These are phyloP conservation scores for Rhizoclosmatium globosum DNA, from an alignment of 192 early-diverging fungal species.

Conservation along the genomic window DNA sequence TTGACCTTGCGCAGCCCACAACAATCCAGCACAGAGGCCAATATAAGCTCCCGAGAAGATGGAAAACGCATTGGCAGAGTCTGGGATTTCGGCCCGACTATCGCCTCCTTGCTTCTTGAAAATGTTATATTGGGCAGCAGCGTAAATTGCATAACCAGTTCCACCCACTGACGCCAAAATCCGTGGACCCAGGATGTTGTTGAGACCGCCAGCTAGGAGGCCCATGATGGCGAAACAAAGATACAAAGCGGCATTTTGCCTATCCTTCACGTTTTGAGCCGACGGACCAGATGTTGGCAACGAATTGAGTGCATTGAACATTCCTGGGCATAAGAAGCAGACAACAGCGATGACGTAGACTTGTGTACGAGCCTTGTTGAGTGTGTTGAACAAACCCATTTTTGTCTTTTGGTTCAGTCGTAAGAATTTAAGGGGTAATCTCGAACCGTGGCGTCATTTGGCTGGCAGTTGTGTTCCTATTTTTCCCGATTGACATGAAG, in stretches of 20 bases:
- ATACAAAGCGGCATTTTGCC: constrained; percentile 74
- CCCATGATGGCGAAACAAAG: constrained; percentile 80
- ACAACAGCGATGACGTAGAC: constrained; percentile 73
- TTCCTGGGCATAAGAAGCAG: constrained; percentile 80
- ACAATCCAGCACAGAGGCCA: constrained; percentile 83
- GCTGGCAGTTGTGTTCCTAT: too few species aligned
- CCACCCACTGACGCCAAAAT: constrained; percentile 72
- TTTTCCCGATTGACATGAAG: too few species aligned
- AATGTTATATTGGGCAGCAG: constrained; percentile 74
- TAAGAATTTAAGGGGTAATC: too few species aligned
- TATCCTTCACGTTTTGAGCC: constrained; percentile 67
- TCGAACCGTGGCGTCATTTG: too few species aligned
- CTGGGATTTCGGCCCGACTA: constrained; percentile 29
- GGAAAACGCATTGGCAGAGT: constrained; percentile 54
- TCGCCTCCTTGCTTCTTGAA: constrained; percentile 67
- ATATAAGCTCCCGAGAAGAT: constrained; percentile 80
- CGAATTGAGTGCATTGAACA: constrained; percentile 69
- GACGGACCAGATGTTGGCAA: constrained; percentile 34
- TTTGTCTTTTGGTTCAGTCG: too few species aligned
- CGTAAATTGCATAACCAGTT: constrained; percentile 76
- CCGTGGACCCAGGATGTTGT: constrained; percentile 80
- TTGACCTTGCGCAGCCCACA: constrained; percentile 61
- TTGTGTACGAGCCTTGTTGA: constrained; percentile 61
- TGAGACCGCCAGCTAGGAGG: constrained; percentile 74
- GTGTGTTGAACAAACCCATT: background rate